Conservation (phyloP, 306 rosid genomes). For the Rubus idaeus region DNA sequence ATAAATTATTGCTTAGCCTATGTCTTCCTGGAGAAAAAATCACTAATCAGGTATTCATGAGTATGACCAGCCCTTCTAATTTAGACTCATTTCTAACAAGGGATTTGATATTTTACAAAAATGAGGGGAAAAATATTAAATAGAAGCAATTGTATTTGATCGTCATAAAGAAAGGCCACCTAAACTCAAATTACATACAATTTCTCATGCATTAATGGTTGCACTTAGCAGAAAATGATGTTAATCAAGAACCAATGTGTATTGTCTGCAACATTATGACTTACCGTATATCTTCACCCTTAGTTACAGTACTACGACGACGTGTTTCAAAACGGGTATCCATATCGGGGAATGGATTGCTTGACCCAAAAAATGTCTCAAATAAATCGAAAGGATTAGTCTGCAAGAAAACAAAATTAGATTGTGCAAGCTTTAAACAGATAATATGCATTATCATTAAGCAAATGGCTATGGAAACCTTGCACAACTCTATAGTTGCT, state of each 20-base stretch:
- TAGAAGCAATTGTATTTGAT: background rate
- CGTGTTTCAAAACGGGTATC: constrained; percentile 84
- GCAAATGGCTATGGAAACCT: background rate
- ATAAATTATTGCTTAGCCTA: background rate
- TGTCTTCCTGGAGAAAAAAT: background rate
- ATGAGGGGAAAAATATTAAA: background rate
- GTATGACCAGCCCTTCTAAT: background rate
- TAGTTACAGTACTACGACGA: constrained; percentile 81
- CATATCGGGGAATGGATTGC: constrained; percentile 78
- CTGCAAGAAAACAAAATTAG: constrained; percentile 44
- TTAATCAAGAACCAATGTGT: constrained; percentile 23
- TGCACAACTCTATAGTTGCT: background rate
- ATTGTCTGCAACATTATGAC: constrained; percentile 24
- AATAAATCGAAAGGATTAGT: constrained; percentile 96
- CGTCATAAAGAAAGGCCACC: background rate
- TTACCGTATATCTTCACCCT: constrained; percentile 97
- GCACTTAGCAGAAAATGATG: constrained; percentile 1
- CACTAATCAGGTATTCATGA: background rate
- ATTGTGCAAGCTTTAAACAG: constrained; percentile 9
- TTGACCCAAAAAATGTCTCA: constrained; percentile 93
- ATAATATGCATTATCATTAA: background rate
- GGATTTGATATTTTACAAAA: background rate
- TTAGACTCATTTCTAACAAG: background rate
- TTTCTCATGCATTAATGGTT: constrained; percentile 6
- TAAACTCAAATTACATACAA: background rate